A percentile compares a stretch with the other conserved stretches of the same genome.
phyloP scores from a whole-genome alignment of 108 stramenopile species.

The Nitzschia palea region DNA sequence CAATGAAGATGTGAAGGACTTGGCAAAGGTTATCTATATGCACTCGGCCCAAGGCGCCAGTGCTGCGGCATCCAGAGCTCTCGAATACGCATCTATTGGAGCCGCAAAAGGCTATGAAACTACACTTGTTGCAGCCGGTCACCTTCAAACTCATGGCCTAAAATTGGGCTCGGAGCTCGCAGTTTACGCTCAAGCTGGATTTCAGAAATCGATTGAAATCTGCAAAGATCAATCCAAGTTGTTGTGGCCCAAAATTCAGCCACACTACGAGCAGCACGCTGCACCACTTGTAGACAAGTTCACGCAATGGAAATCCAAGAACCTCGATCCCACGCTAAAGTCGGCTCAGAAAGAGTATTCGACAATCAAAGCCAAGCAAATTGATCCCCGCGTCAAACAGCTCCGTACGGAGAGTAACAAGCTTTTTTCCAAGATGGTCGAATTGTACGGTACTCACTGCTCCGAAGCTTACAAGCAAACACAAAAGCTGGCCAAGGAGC shows the following conservation, averaged over 20 bases:
- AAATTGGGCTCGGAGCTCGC: not conserved
- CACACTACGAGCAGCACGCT: conserved; percentile 9
- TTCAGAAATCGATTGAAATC: conserved; percentile 5
- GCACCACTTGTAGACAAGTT: not conserved
- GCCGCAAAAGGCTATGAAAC: not conserved
- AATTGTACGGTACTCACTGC: not conserved
- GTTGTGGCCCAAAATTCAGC: conserved; percentile 15
- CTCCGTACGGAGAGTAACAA: not conserved
- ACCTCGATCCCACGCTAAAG: conserved; percentile 6
- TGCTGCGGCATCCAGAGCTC: not conserved
- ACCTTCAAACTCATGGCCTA: not conserved
- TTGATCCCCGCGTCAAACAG: conserved; percentile 11
- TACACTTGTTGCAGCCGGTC: not conserved
- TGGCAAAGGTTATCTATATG: not conserved
- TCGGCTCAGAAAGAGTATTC: not conserved
- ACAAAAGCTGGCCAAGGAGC: conserved; percentile 5
- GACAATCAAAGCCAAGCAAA: not conserved
- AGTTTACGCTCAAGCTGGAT: not conserved
- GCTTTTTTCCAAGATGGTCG: not conserved
- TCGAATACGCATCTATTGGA: not conserved
- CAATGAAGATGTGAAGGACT: conserved; percentile 24
- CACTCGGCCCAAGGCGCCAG: not conserved
- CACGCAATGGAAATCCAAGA: conserved; percentile 2
- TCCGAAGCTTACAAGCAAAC: not conserved
- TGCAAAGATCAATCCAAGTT: conserved; percentile 8